Evolutionary conservation across 192 early-diverging fungal species (phyloP).

Genomic region (Coemansia asiatica): DNA sequence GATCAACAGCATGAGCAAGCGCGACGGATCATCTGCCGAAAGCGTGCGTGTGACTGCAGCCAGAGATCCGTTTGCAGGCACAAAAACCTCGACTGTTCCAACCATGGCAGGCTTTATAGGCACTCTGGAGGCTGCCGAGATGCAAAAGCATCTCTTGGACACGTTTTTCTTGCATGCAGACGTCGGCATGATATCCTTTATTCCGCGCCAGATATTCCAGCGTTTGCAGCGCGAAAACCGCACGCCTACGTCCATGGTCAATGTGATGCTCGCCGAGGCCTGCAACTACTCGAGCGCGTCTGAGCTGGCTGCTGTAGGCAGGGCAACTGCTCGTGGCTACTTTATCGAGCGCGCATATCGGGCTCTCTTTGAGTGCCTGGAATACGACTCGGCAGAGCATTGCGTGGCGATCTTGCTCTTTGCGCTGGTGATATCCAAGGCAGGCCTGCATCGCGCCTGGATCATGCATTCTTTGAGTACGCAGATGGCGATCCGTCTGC

Average conservation of each 20-base stretch:
- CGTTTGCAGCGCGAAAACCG: constrained; percentile 24
- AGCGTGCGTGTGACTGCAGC: constrained; percentile 11
- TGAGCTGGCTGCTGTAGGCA: constrained; percentile 13
- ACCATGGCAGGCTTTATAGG: background rate
- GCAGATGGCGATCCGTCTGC: constrained; percentile 54
- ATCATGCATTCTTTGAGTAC: constrained; percentile 51
- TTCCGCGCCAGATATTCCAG: constrained; percentile 40
- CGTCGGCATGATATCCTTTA: constrained; percentile 40
- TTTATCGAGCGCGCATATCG: constrained; percentile 52
- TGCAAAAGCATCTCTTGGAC: constrained; percentile 36
- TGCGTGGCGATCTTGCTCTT: constrained; percentile 49
- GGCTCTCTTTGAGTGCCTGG: constrained; percentile 44
- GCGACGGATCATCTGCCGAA: constrained; percentile 2
- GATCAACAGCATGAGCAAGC: constrained; percentile 23
- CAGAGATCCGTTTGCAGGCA: background rate
- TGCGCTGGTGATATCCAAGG: constrained; percentile 38
- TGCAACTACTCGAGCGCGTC: constrained; percentile 32
- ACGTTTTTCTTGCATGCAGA: constrained; percentile 46
- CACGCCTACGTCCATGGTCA: constrained; percentile 32
- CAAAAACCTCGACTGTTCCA: background rate
- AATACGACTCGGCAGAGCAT: constrained; percentile 51
- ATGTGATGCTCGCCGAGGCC: constrained; percentile 48
- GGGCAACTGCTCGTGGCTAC: constrained; percentile 19
- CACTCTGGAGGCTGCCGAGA: constrained; percentile 11
- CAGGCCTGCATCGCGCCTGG: constrained; percentile 51